Percentiles rank a stretch among this genome's conserved stretches.
phyloP scores from a whole-genome alignment of 2,329 filamentous ascomycete species.

The Helicocarpus griseus region DNA sequence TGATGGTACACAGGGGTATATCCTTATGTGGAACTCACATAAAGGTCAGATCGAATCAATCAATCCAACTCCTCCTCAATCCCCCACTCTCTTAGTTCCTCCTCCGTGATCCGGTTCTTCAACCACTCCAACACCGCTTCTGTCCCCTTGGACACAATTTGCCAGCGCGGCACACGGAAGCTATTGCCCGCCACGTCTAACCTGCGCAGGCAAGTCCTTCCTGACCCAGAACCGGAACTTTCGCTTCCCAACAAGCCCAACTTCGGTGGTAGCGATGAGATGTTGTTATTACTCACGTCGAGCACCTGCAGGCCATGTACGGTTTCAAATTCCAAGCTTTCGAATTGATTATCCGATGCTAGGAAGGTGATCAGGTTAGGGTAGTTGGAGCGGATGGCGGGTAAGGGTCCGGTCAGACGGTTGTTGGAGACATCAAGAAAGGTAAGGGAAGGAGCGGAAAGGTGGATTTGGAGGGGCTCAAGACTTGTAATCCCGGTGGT shows the following conservation, averaged over 20 bases:
- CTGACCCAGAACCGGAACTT: conserved; percentile 24
- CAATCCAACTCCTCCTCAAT: conserved; percentile 12
- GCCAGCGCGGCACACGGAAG: conserved; percentile 79
- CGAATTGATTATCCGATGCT: conserved; percentile 69
- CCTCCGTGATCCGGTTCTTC: conserved; percentile 59
- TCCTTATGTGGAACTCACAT: neutral
- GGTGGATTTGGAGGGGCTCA: conserved; percentile 51
- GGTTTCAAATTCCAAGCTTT: conserved; percentile 60
- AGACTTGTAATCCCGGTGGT: conserved; percentile 66
- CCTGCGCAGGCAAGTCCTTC: conserved; percentile 46
- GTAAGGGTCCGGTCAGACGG: conserved; percentile 59
- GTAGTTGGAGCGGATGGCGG: conserved; percentile 56
- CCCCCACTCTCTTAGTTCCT: conserved; percentile 32
- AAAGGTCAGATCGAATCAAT: no score
- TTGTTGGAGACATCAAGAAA: conserved; percentile 78
- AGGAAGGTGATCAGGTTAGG: conserved; percentile 62
- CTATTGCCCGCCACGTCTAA: conserved; percentile 76
- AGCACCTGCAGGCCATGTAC: conserved; percentile 66
- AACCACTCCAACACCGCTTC: conserved; percentile 76
- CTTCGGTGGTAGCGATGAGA: conserved; percentile 68
- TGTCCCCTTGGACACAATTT: conserved; percentile 75
- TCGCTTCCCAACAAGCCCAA: conserved; percentile 65
- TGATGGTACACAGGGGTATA: neutral
- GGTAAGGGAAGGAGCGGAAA: conserved; percentile 65
- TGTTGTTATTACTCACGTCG: conserved; percentile 77